phyloP scores from a whole-genome alignment of 2,329 filamentous ascomycete species.

The Claviceps maximensis region DNA sequence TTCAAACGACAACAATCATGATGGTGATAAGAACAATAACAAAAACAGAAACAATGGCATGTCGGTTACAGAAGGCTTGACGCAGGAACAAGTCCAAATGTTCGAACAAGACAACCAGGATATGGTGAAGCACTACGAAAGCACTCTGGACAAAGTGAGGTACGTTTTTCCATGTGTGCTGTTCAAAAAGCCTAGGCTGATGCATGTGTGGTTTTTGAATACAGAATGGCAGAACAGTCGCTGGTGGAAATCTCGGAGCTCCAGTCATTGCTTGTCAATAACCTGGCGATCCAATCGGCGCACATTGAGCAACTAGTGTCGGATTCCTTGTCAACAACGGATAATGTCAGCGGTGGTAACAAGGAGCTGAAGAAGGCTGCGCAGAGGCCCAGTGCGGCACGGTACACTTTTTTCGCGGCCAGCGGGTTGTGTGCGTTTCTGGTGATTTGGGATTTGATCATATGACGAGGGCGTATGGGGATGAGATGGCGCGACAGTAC shows the following conservation, averaged over 20 bases:
- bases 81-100: conserved; percentile 75
- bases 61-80: conserved; percentile 41
- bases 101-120: conserved; percentile 89
- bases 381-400: conserved; percentile 56
- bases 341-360: conserved; percentile 83
- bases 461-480: conserved; percentile 18
- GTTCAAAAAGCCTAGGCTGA: neutral
- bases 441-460: conserved; percentile 64
- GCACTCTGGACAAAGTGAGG: conserved; percentile 88
- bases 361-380: conserved; percentile 78
- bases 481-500: neutral
- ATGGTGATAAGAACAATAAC: neutral
- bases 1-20: conserved; percentile 8
- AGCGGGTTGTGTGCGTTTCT: conserved; percentile 62
- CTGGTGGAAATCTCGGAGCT: conserved; percentile 86
- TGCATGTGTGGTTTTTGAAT: neutral
- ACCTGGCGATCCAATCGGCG: conserved; percentile 73
- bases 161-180: conserved; percentile 33
- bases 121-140: conserved; percentile 88
- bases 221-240: conserved; percentile 75
- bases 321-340: conserved; percentile 68
- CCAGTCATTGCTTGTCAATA: conserved; percentile 76
- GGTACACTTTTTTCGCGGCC: conserved; percentile 70
- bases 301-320: conserved; percentile 80
- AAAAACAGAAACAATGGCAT: neutral